Base-by-base conservation (phyloP, 768 basidiomycete genomes). In the Boletus fagicola region DNA sequence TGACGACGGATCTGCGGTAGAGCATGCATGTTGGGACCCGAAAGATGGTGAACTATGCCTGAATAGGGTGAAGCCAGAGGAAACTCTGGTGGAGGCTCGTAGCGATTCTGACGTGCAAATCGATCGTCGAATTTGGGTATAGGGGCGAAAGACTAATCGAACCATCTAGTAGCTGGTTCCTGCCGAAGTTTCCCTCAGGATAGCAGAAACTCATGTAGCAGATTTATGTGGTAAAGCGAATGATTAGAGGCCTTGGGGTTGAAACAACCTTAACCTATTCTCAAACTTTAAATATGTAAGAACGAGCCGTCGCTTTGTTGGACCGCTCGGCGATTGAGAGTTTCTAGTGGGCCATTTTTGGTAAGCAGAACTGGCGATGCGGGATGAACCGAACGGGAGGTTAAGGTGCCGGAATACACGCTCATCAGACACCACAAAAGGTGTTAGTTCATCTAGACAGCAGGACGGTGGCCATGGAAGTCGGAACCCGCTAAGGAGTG, bases 81-180 rank as follows among this genome's bases (percentile, higher is more conserved):
- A 90, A 90, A 91, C 89, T 88, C 88, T 90, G 88, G 87, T 90
- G 88, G 88, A 90, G 86, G 88, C 86, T 88, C 84, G 85, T 87
- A 90, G 89, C 87, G 84, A 86, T 91, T 90, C 89, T 91, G 89
- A 90, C 86, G 86, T 90, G 89, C 89, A 91, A 90, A 90, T 90
- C 87, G 85, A 89, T 90, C 85, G 88, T 90, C 85, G 79, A 88
- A 90, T 86, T 88, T 89, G 88, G 87, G 88, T 89, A 90, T 90
- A 90, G 88, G 88, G 89, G 88, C 85, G 86, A 90, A 90, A 90
- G 89, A 90, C 88, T 87, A 89, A 90, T 91, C 86, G 86, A 90
- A 88, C 87, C 87, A 87, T 89, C 81, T 88, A 88, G 86, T 89
- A 87, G 87, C 87, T 90, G 86, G 86, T 89, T 90, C 86, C 87